These are phyloP conservation scores for Lavandula angustifolia DNA, from an alignment of 257 asterid species.

Conservation along the genomic window DNA sequence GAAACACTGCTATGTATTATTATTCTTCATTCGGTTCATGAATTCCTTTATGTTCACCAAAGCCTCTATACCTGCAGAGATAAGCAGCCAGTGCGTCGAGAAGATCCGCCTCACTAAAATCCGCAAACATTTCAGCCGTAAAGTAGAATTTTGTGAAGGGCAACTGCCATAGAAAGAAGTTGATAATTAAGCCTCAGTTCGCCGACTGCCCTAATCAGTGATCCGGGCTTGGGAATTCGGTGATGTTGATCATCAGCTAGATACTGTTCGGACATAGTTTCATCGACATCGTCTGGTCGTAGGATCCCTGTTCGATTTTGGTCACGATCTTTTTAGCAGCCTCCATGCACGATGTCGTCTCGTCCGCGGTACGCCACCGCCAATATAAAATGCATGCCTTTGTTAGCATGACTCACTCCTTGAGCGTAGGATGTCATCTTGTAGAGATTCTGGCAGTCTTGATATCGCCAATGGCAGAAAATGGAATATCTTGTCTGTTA, in stretches of 20 bases:
- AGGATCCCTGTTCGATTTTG: slow-evolving; percentile 28
- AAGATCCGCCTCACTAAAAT: slow-evolving; percentile 24
- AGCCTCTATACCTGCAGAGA: slow-evolving; percentile 33
- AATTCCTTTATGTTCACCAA: slow-evolving; percentile 13
- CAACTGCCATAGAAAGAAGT: slow-evolving; percentile 43
- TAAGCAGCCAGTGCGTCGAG: slow-evolving; percentile 23
- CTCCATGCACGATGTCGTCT: slow-evolving; percentile 30
- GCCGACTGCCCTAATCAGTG: slow-evolving; percentile 37
- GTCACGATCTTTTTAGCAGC: slow-evolving; percentile 33
- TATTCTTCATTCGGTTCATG: no score
- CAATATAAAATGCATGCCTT: slow-evolving; percentile 14
- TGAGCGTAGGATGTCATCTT: not conserved
- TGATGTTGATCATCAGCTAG: not conserved
- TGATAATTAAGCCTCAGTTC: slow-evolving; percentile 40
- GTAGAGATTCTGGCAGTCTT: not conserved
- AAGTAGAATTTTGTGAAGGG: slow-evolving; percentile 34
- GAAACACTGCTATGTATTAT: no score
- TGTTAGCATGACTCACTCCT: slow-evolving; percentile 12
- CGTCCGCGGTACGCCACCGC: slow-evolving; percentile 39
- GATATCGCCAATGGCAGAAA: slow-evolving; percentile 25
- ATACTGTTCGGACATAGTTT: slow-evolving; percentile 24
- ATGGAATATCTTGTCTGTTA: not conserved
- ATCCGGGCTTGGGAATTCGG: slow-evolving; percentile 33
- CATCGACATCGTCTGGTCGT: slow-evolving; percentile 11
- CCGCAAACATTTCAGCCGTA: not conserved